phyloP scores from a whole-genome alignment of 768 basidiomycete species.

The Terana coerulea region DNA sequence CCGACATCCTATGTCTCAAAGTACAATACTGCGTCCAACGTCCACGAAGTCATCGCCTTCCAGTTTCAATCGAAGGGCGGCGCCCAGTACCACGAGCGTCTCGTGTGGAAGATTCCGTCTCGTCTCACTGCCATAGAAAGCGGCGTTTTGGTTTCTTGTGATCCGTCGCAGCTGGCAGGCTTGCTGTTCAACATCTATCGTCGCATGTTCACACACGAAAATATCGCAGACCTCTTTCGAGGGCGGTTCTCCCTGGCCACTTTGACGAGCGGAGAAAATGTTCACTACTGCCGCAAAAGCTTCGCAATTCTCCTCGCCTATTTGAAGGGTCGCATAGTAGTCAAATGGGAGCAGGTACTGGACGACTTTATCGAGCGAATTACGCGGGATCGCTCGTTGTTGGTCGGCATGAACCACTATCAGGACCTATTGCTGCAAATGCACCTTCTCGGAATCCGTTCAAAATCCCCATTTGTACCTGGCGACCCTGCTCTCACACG shows the following conservation, averaged over 20 bases:
- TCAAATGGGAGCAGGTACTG: conserved; percentile 44
- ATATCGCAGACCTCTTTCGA: conserved; percentile 15
- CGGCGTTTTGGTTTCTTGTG: conserved; percentile 30
- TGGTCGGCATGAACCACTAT: conserved; percentile 30
- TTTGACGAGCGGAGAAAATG: conserved; percentile 3
- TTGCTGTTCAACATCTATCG: conserved; percentile 29
- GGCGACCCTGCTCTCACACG: neutral
- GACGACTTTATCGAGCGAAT: conserved; percentile 27
- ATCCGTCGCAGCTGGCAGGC: conserved; percentile 26
- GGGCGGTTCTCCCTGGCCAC: neutral
- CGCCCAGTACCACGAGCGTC: conserved; percentile 33
- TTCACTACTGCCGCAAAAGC: conserved; percentile 46
- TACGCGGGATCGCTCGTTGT: conserved; percentile 20
- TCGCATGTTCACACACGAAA: conserved; percentile 42
- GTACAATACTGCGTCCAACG: conserved; percentile 37
- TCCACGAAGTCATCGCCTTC: conserved; percentile 32
- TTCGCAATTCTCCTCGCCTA: conserved; percentile 43
- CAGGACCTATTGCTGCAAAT: conserved; percentile 47
- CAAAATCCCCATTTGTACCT: conserved; percentile 20
- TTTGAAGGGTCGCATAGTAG: conserved; percentile 31
- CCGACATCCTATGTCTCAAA: conserved; percentile 37
- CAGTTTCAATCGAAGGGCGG: conserved; percentile 5
- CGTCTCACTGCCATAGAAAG: conserved; percentile 25
- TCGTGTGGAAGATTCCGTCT: conserved; percentile 35
- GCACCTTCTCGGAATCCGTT: conserved; percentile 37